Base-by-base conservation (phyloP, 2,329 filamentous ascomycete species). In the Xylaria sp. region DNA sequence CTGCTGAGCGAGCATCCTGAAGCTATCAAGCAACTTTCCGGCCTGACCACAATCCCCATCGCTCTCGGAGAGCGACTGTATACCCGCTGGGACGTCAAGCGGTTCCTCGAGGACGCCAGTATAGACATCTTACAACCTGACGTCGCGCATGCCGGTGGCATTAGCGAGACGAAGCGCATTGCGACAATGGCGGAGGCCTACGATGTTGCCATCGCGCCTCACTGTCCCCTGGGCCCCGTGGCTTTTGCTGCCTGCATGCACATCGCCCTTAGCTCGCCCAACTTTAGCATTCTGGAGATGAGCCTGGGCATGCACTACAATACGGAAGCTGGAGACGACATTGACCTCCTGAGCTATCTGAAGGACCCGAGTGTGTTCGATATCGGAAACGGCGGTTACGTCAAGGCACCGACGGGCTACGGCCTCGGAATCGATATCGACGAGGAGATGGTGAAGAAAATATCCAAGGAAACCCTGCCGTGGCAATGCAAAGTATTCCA, bases 251-350 rank as follows among this genome's bases (percentile, higher is more conserved):
- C 91, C 0, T 89, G 85, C 63, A 83, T 93, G 46, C 91, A 93
- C 70, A 86, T 93, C 1, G 89, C 88, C 28, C 82, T 86, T 23
- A 81, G 80, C 10, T 87, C 81, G 23, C 84, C 84, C 23, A 93
- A 91, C 77, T 93, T 91, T 76, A 87, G 85, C 0, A 93, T 94
- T 36, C 89, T 92, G 75, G 91, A 94, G 78, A 93, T 93, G 92
- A 90, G 89, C 61, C 75, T 93, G 34, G 92, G 91, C 0, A 94
- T 94, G 72, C 92, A 94, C 76, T 94, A 94, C 76, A 94, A 94
- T 72, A 86, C 84, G 0, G 89, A 72, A 25, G 87, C 1, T 84
- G 87, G 2, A 83, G 89, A 72, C 30, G 66, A 66, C 32, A 63
- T 72, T 7, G 90, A 93, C 75, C 80, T 92, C 63, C 86, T 86